Percentiles rank a stretch among this genome's conserved stretches.
phyloP scores from a whole-genome alignment of 1,284 basidiomycete species.

The Microbotryomycetes sp. region DNA sequence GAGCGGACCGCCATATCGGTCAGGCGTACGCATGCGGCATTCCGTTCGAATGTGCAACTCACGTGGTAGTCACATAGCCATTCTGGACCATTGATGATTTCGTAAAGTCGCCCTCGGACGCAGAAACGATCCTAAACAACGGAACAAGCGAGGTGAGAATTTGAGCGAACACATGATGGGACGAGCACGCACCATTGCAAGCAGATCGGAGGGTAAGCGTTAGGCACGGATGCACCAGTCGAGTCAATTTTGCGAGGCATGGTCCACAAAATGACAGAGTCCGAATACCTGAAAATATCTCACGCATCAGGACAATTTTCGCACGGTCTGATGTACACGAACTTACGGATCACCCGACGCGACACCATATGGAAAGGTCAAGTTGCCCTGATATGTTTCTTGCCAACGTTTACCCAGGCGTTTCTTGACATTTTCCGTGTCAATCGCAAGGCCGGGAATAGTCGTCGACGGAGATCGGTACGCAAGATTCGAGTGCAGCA shows the following conservation, averaged over 20 bases:
- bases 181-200: slow-evolving; percentile 37
- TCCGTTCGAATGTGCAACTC: too few relatives aligned
- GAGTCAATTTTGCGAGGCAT: slow-evolving; percentile 16
- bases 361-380: slow-evolving; percentile 43
- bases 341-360: slow-evolving; percentile 50
- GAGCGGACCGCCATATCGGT: too few relatives aligned
- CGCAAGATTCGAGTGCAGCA: slow-evolving; percentile 26
- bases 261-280: slow-evolving; percentile 58
- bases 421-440: slow-evolving; percentile 23
- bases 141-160: slow-evolving; percentile 44
- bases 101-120: slow-evolving; percentile 45
- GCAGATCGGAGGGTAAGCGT: slow-evolving; percentile 14
- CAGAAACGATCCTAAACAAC: slow-evolving; percentile 55
- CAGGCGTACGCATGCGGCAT: too few relatives aligned
- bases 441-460: slow-evolving; percentile 25
- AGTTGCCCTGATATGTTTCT: slow-evolving; percentile 34
- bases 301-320: too few relatives aligned
- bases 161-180: slow-evolving; percentile 40
- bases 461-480: slow-evolving; percentile 36
- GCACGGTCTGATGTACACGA: not conserved
- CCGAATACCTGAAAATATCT: slow-evolving; percentile 45
- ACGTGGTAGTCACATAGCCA: slow-evolving; percentile 2
- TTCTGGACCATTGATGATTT: slow-evolving; percentile 11
- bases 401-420: slow-evolving; percentile 26
- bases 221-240: slow-evolving; percentile 5